Conservation (phyloP, 208 protist species). For the Trypanosoma cruzi region DNA sequence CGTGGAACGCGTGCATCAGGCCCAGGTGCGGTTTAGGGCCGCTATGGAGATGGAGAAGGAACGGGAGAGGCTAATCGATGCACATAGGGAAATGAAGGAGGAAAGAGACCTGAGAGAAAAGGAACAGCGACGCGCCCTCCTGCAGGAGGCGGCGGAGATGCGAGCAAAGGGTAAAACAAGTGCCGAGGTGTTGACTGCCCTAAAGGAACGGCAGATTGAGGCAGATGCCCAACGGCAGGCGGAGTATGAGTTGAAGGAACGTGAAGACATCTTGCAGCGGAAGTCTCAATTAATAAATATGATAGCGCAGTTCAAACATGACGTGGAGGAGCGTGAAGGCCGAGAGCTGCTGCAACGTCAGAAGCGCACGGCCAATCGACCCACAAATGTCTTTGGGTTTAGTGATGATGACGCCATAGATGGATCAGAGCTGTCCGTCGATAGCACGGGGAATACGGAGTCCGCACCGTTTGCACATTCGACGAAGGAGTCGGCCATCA, state of each 20-base stretch:
- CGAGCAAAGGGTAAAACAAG: conserved; percentile 46
- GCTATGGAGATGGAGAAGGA: conserved; percentile 85
- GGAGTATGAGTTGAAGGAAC: conserved; percentile 73
- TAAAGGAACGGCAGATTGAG: conserved; percentile 64
- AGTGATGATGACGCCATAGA: conserved; percentile 50
- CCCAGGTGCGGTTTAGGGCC: conserved; percentile 85
- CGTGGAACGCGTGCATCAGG: conserved; percentile 75
- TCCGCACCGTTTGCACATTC: background rate
- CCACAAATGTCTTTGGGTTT: conserved; percentile 73
- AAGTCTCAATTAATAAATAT: conserved; percentile 62
- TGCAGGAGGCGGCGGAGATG: conserved; percentile 70
- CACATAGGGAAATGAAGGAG: conserved; percentile 67
- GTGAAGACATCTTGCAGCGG: conserved; percentile 46
- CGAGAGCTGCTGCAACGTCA: conserved; percentile 49
- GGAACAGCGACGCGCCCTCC: conserved; percentile 43
- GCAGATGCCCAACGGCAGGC: conserved; percentile 58
- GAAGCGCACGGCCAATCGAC: background rate
- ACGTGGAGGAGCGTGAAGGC: conserved; percentile 78
- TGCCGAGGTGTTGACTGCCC: conserved; percentile 35
- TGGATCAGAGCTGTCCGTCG: conserved; percentile 5
- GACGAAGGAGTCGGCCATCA: background rate
- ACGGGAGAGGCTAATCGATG: conserved; percentile 74
- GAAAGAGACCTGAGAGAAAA: conserved; percentile 43
- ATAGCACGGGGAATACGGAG: background rate
- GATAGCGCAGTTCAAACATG: conserved; percentile 66